Percentiles rank a stretch among this genome's conserved stretches.
Conservation (phyloP, 148 eudicot genomes). For the Persicaria maculosa region DNA sequence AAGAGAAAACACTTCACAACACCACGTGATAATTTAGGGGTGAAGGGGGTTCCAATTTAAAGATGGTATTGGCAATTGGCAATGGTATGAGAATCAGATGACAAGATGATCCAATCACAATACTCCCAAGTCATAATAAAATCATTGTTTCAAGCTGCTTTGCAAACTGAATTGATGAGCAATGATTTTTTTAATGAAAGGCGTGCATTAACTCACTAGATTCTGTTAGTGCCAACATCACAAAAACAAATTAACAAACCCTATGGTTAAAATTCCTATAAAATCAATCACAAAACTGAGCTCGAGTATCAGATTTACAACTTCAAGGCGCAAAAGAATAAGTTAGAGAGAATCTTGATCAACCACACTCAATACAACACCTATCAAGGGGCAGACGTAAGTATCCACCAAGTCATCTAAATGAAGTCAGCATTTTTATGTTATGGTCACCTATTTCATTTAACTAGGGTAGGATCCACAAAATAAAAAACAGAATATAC, state of each 20-base stretch:
- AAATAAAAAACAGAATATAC: background rate
- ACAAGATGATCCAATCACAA: background rate
- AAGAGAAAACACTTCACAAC: background rate
- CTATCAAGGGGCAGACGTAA: background rate
- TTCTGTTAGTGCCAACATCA: background rate
- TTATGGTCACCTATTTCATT: background rate
- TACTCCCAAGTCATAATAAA: background rate
- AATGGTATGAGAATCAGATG: background rate
- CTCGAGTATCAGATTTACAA: background rate
- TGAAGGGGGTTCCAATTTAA: background rate
- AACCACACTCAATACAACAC: background rate
- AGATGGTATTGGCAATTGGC: background rate
- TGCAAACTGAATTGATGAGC: background rate
- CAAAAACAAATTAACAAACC: background rate
- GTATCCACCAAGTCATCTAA: background rate
- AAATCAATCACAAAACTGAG: background rate
- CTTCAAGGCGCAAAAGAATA: background rate
- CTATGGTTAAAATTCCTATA: background rate
- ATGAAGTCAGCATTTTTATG: background rate
- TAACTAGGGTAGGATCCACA: background rate
- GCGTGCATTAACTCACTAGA: background rate
- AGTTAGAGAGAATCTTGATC: conserved; percentile 1
- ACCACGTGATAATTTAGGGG: background rate
- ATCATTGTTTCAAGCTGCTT: background rate
- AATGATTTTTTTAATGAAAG: background rate